Evolutionary conservation across 169 alveolate species (phyloP).

Genomic region (Plasmodium vivax): DNA sequence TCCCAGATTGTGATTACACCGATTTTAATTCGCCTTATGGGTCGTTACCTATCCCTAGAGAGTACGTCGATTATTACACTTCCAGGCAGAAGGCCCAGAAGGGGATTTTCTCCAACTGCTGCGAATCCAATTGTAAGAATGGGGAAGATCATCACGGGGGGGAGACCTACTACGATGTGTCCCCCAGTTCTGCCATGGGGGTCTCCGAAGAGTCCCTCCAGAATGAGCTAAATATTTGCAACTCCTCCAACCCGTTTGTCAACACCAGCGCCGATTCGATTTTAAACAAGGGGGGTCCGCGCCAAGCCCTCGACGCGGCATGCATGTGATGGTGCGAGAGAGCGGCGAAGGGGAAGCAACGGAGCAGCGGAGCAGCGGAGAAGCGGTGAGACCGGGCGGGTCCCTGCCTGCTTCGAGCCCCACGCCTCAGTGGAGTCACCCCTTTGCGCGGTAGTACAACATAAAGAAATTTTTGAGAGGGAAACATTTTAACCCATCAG

Average conservation of each 20-base stretch:
- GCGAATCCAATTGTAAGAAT: background rate
- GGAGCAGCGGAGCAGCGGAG: background rate
- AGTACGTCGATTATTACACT: conserved; percentile 77
- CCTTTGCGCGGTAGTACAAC: background rate
- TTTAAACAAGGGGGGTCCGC: background rate
- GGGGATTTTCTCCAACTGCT: conserved; percentile 15
- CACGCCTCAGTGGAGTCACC: background rate
- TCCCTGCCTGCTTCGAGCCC: background rate
- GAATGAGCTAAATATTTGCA: background rate
- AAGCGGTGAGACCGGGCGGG: background rate
- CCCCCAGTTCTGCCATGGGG: background rate
- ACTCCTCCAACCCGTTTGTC: conserved; percentile 15
- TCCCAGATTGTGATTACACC: conserved; percentile 69
- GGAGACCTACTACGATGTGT: background rate
- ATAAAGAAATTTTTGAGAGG: background rate
- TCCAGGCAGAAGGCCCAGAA: conserved; percentile 1
- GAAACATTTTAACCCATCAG: background rate
- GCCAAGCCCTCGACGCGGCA: background rate
- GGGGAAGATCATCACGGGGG: background rate
- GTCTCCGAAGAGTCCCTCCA: background rate
- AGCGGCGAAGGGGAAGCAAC: too few species aligned
- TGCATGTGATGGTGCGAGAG: too few species aligned
- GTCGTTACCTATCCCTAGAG: conserved; percentile 80
- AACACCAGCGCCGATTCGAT: background rate
- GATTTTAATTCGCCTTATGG: conserved; percentile 82